Base-by-base conservation (phyloP, 768 basidiomycete genomes). In the Boletus rubroflammeus region DNA sequence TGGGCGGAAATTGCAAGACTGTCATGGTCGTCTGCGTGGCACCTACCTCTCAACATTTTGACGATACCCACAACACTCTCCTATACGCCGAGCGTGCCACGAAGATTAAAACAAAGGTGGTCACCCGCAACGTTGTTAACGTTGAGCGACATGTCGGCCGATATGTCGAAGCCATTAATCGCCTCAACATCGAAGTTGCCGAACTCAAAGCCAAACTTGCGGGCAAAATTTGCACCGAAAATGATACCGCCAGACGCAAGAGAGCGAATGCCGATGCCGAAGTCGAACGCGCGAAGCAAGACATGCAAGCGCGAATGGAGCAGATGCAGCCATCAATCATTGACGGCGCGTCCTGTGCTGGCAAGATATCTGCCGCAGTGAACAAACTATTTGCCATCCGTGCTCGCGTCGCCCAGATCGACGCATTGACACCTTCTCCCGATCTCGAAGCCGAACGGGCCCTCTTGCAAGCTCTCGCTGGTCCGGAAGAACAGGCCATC, bases 1-100 rank as follows among this genome's bases (percentile, higher is more conserved):
- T 98, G 45, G 96, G 96, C 1, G 97, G 97, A 6, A 98, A 98
- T 71, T 99, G 97, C 81, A 93, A 96, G 74, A 99, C 97, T 1
- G 94, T 97, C 67, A 99, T 98, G 97, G 93, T 98, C 59, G 96
- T 98, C 57, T 98, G 97, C 68, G 79, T 99, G 44, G 94, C 94
- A 0, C 97, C 97, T 2, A 93, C 94, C 5, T 94, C 93, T 35
- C 82, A 82, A 35, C 94, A 99, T 73, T 97, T 98, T 69, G 97
- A 98, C 66, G 97, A 99, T 69, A 98, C 97, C 31, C 93, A 97
- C 69, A 99, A 99, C 68, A 98, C 97, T 2, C 86, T 99, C 45
- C 78, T 97, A 56, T 99, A 98, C 71, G 97, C 97, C 23, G 95
- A 99, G 63, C 88, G 95, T 43, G 96, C 97, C 26, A 97, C 97